Base-by-base conservation (phyloP, 2,329 filamentous ascomycete species). In the Macrophomina pseudophaseolina region DNA sequence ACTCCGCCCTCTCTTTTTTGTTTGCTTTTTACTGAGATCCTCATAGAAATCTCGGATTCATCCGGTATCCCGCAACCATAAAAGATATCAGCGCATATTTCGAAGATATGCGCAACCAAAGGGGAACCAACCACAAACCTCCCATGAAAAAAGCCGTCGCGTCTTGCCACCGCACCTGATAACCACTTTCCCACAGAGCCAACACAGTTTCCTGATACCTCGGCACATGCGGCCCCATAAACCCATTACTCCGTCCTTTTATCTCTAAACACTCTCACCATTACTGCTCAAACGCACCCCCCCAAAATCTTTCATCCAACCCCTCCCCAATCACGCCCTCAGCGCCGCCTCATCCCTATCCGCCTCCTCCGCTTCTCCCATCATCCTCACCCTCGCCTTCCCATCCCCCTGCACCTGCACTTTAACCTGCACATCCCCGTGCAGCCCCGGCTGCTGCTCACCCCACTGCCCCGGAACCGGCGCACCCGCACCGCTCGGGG, bases 341-440 rank as follows among this genome's bases (percentile, higher is more conserved):
- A 14, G 11, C 11, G 44, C 44, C 1, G 16, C 58, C 44, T 62
- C 58, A n/a, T 62, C 58, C 18, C 58, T 68, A 67, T 68, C 68
- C 64, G 65, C 69, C 68, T 70, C 69, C 68, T 40, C 68, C 67
- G 69, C 67, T 64, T 58, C 54, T 63, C 65, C 69, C 71, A 72
- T 71, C 70, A 72, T 70, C 72, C 70, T 73, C 69, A 67, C 66
- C 51, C 23, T 64, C 46, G 44, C 46, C 32, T 44, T 49, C 16
- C 54, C 59, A 42, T 65, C 56, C 48, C n/a, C 32, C 72, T 68
- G 68, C 66, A 62, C 58, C 58, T 62, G 58, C 44, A 62, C 42
- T 30, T 62, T 48, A 2, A 62, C 28, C 23, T 60, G 56, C 28
- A 18, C 23, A 14, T 58, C 56, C 9, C 35, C 33, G 40, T 32